Conservation (phyloP, 352 stramenopile genomes). For the Phytopythium litorale region DNA sequence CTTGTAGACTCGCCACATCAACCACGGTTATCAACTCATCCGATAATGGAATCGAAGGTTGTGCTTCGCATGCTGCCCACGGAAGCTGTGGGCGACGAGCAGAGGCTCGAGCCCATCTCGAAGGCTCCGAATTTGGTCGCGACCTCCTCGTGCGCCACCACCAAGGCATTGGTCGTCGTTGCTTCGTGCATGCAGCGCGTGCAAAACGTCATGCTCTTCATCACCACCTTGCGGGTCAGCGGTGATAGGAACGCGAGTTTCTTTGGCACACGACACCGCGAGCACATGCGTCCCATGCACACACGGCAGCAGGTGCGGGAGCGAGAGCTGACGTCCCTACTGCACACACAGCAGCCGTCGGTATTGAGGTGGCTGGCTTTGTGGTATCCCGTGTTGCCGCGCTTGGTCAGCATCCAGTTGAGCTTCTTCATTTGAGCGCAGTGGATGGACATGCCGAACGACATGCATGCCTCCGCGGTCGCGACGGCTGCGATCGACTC, state of each 20-base stretch:
- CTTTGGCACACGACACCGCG: slow-evolving; percentile 30
- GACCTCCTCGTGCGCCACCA: slow-evolving; percentile 24
- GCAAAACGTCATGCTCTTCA: slow-evolving; percentile 32
- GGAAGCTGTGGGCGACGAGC: slow-evolving; percentile 15
- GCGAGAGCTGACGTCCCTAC: slow-evolving; percentile 13
- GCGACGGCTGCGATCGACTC: slow-evolving; percentile 24
- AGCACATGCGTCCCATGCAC: slow-evolving; percentile 27
- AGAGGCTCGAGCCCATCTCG: slow-evolving; percentile 11
- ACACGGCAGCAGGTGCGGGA: slow-evolving; percentile 32
- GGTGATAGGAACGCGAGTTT: slow-evolving; percentile 34
- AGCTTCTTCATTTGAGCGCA: slow-evolving; percentile 48
- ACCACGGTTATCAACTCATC: slow-evolving; percentile 4
- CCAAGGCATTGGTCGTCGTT: slow-evolving; percentile 15
- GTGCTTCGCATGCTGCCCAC: slow-evolving; percentile 14
- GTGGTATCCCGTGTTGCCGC: slow-evolving; percentile 17
- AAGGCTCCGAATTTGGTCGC: slow-evolving; percentile 2
- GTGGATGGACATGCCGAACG: slow-evolving; percentile 28
- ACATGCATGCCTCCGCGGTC: slow-evolving; percentile 28
- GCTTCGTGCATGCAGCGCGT: slow-evolving; percentile 26
- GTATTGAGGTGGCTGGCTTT: slow-evolving; percentile 22
- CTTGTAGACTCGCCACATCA: background rate
- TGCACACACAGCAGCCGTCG: slow-evolving; percentile 25
- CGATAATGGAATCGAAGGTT: slow-evolving; percentile 11
- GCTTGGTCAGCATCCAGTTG: slow-evolving; percentile 29
- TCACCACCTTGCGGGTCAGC: slow-evolving; percentile 20